These are phyloP conservation scores for Podospora tetraspora DNA, from an alignment of 495 filamentous ascomycete genomes.

Conservation along the genomic window DNA sequence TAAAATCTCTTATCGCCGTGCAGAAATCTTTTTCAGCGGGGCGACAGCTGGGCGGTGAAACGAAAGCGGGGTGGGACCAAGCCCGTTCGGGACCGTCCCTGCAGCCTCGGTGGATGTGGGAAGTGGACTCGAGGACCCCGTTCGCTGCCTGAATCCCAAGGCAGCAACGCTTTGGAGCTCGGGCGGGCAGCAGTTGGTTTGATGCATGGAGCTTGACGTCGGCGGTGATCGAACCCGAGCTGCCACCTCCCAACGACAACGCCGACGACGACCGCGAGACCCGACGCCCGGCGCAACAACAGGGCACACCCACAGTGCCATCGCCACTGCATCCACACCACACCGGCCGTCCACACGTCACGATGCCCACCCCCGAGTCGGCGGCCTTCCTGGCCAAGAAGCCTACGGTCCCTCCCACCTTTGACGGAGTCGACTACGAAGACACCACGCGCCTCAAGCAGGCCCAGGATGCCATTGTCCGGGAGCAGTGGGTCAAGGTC, in stretches of 20 bases:
- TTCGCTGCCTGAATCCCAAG: neutral
- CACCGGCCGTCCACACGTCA: constrained; percentile 12
- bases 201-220: neutral
- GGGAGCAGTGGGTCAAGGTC: constrained; percentile 93
- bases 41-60: constrained; percentile 11
- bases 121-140: neutral
- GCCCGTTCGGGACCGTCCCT: neutral
- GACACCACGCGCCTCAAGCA: constrained; percentile 86
- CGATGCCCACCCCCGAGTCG: constrained; percentile 88
- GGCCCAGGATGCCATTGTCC: constrained; percentile 87
- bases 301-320: constrained; percentile 2
- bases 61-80: neutral
- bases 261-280: constrained; percentile 3
- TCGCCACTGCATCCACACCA: neutral
- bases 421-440: constrained; percentile 95
- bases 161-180: neutral
- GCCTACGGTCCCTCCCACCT: constrained; percentile 86
- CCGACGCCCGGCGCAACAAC: constrained; percentile 13
- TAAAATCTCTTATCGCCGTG: constrained; percentile 19
- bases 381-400: constrained; percentile 88
- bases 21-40: constrained; percentile 17
- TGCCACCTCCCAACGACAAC: neutral
- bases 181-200: neutral
- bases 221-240: neutral
- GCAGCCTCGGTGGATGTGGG: neutral